These are phyloP conservation scores for Quercus engelmannii DNA, from an alignment of 306 rosid species.

Conservation along the genomic window DNA sequence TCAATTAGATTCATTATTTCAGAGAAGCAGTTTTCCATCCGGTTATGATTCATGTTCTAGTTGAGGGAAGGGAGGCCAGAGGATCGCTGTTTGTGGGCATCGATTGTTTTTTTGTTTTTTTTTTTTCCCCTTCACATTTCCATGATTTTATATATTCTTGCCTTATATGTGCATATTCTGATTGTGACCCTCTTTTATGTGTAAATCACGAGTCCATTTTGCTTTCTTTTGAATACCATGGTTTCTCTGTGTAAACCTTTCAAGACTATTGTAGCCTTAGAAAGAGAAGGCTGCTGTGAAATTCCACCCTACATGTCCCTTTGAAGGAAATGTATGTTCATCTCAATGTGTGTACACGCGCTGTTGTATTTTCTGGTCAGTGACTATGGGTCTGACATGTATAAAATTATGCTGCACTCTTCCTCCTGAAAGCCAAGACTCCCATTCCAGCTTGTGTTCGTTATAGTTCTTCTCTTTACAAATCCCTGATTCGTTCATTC, in stretches of 20 bases:
- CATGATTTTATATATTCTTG: conserved; percentile 38
- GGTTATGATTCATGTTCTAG: conserved; percentile 20
- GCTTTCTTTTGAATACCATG: conserved; percentile 39
- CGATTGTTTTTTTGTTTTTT: conserved; percentile 13
- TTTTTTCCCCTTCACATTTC: not conserved
- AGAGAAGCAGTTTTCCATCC: conserved; percentile 23
- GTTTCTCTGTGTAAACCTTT: conserved; percentile 39
- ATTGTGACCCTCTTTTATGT: conserved; percentile 41
- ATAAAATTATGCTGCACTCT: too few species aligned
- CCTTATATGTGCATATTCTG: conserved; percentile 57
- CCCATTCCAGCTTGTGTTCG: too few species aligned
- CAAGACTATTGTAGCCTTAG: conserved; percentile 17
- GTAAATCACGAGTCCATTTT: conserved; percentile 51
- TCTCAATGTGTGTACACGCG: not conserved
- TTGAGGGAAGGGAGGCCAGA: conserved; percentile 26
- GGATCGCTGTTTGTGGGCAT: conserved; percentile 36
- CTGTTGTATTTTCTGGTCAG: not conserved
- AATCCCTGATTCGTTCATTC: too few species aligned
- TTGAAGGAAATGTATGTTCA: conserved; percentile 16
- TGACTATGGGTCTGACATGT: not conserved
- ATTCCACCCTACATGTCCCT: conserved; percentile 27
- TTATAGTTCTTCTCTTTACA: too few species aligned
- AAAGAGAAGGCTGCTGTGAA: conserved; percentile 19
- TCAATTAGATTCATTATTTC: conserved; percentile 30
- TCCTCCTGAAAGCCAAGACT: too few species aligned